Evolutionary conservation across 2,329 filamentous ascomycete species (phyloP).

Genomic region (Trichoderma polysporum): DNA sequence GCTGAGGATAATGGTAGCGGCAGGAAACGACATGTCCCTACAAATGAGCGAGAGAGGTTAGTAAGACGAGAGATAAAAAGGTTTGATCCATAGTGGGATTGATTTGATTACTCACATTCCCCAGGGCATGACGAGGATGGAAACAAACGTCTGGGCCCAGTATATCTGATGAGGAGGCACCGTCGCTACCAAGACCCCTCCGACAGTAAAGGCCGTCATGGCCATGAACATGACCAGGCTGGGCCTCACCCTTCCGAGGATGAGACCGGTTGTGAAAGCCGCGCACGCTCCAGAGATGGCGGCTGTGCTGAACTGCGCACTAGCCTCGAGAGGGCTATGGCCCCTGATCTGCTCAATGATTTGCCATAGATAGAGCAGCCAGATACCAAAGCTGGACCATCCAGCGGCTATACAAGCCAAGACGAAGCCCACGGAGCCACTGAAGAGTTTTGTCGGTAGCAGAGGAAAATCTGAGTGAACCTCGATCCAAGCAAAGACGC

Average conservation of each 20-base stretch:
- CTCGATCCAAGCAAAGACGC: constrained; percentile 56
- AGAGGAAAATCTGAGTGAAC: not conserved
- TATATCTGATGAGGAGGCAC: constrained; percentile 55
- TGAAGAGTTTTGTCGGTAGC: constrained; percentile 11
- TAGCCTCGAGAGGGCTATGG: constrained; percentile 40
- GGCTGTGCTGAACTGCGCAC: constrained; percentile 36
- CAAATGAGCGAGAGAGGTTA: constrained; percentile 28
- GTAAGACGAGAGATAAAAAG: constrained; percentile 22
- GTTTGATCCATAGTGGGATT: not conserved
- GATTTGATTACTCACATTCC: constrained; percentile 12
- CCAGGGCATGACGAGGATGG: constrained; percentile 23
- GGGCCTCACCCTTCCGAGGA: constrained; percentile 31
- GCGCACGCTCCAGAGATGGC: constrained; percentile 43
- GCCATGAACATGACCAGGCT: constrained; percentile 41
- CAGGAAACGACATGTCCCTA: constrained; percentile 64
- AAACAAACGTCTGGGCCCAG: constrained; percentile 60
- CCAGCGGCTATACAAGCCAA: constrained; percentile 49
- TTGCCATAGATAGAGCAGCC: constrained; percentile 47
- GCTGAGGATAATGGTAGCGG: constrained; percentile 56
- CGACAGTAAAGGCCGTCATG: constrained; percentile 42
- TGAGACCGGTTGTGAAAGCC: constrained; percentile 40
- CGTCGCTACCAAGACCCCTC: constrained; percentile 40
- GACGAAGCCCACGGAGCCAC: constrained; percentile 40
- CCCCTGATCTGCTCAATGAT: constrained; percentile 43
- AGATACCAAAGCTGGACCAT: constrained; percentile 51